Conservation (phyloP, 1,284 basidiomycete species). For the Xanthoconium separans region DNA sequence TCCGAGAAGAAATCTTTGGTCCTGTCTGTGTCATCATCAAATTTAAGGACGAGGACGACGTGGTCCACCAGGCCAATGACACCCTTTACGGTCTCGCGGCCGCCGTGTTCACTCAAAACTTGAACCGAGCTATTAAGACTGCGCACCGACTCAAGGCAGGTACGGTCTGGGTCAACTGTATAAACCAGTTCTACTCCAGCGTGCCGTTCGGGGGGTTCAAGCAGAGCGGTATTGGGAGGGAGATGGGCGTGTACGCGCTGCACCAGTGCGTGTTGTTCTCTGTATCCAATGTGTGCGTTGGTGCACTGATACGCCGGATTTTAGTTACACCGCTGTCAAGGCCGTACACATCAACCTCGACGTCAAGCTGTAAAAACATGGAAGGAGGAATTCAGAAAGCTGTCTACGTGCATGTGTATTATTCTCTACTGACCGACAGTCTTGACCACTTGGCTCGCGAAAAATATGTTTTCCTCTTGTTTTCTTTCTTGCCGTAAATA, state of each 20-base stretch:
- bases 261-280: constrained; percentile 45
- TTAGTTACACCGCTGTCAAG: constrained; percentile 64
- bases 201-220: constrained; percentile 91
- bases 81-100: constrained; percentile 84
- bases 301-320: background rate
- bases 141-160: constrained; percentile 83
- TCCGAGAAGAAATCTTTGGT: constrained; percentile 90
- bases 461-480: too few relatives aligned
- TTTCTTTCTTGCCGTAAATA: too few relatives aligned
- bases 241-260: constrained; percentile 83
- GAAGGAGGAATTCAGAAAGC: background rate
- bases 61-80: constrained; percentile 81
- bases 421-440: background rate
- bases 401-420: background rate
- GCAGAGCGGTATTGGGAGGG: constrained; percentile 81
- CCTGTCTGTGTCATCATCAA: constrained; percentile 78
- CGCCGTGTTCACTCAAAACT: constrained; percentile 81
- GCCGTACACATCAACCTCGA: background rate
- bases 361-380: background rate
- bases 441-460: too few relatives aligned
- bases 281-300: constrained; percentile 1
- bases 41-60: constrained; percentile 70
- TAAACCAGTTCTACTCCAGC: constrained; percentile 62
- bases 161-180: constrained; percentile 80
- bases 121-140: constrained; percentile 72